Base-by-base conservation (phyloP, 2,329 filamentous ascomycete species). In the Didymella sp. region DNA sequence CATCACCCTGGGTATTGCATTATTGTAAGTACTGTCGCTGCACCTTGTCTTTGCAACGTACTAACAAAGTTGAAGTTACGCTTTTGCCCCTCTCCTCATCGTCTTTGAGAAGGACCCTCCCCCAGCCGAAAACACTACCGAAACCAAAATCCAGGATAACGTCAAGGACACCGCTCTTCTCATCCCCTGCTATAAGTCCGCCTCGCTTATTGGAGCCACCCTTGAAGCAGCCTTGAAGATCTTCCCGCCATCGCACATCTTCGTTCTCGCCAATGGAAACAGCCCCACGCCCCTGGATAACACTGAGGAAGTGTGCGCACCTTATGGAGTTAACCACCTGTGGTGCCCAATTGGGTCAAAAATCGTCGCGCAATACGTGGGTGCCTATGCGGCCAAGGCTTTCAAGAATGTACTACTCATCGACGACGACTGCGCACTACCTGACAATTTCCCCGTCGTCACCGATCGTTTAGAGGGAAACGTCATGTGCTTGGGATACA, bases 111-210 rank as follows among this genome's bases (percentile, higher is more conserved):
- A 71, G 1, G 70, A 75, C 30, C 71, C 71, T 24, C 68, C 72
- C 3, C 57, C 58, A 19, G 51, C 53, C 22, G 59, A 62, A 13
- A 56, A 42, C 22, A 62, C 58, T 1, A 46, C 55, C 13, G 72
- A 73, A 51, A 71, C 67, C 31, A 63, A 65, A 33, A 51, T 63
- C 6, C 56, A 61, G n/a, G 62, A 66, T 7, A 69, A 69, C 4
- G 72, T 71, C 2, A 60, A 66, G 2, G 73, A 78, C 37, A 80
- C 77, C 0, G 77, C 77, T 0, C 69, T 81, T 1, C 62, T 81
- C 13, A 81, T 82, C n/a, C 80, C 80, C 12, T 81, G 79, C 61
- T 81, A 81, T 66, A 80, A 80, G 61, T 78, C 79, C 2, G 79
- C 74, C 5, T 61, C 67, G 1, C 72, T 81, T 35, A 77, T 82